Conservation (phyloP, 2,329 filamentous ascomycete species). For the Blastomyces percursus region DNA sequence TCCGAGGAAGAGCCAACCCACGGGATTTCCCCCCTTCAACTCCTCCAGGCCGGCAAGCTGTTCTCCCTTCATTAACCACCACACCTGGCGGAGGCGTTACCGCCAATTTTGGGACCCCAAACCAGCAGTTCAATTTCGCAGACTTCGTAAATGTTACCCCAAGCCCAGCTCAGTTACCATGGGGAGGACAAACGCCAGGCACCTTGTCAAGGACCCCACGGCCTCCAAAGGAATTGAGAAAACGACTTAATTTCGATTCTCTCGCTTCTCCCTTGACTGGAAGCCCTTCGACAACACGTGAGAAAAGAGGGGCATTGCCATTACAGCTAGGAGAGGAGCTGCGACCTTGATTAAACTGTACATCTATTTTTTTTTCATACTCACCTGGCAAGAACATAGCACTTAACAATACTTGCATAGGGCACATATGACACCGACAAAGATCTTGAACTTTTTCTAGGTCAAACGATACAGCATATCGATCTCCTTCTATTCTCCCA, state of each 20-base stretch:
- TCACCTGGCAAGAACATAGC: neutral
- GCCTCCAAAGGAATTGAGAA: slow-evolving; percentile 56
- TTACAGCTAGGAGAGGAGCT: slow-evolving; percentile 58
- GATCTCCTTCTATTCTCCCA: neutral
- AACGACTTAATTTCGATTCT: slow-evolving; percentile 72
- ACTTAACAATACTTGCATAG: neutral
- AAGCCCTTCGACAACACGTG: slow-evolving; percentile 29
- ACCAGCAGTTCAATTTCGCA: slow-evolving; percentile 80
- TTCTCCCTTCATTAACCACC: slow-evolving; percentile 41
- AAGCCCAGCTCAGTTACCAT: slow-evolving; percentile 79
- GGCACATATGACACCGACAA: neutral
- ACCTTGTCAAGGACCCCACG: slow-evolving; percentile 54
- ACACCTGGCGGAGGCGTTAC: slow-evolving; percentile 61
- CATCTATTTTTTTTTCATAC: neutral
- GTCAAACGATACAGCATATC: neutral
- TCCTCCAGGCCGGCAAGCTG: slow-evolving; percentile 55
- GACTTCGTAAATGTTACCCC: slow-evolving; percentile 98
- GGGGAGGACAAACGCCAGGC: slow-evolving; percentile 50
- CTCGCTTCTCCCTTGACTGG: slow-evolving; percentile 47
- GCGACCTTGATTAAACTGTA: slow-evolving; percentile 31
- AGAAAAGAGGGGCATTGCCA: slow-evolving; percentile 44
- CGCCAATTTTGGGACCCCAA: slow-evolving; percentile 64
- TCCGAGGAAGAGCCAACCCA: slow-evolving; percentile 35
- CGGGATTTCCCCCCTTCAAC: slow-evolving; percentile 56
- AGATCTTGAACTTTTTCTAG: neutral